Percentiles rank a stretch among this genome's conserved stretches.
phyloP scores from a whole-genome alignment of 2,329 filamentous ascomycete species.

The Metarhizium robertsii region DNA sequence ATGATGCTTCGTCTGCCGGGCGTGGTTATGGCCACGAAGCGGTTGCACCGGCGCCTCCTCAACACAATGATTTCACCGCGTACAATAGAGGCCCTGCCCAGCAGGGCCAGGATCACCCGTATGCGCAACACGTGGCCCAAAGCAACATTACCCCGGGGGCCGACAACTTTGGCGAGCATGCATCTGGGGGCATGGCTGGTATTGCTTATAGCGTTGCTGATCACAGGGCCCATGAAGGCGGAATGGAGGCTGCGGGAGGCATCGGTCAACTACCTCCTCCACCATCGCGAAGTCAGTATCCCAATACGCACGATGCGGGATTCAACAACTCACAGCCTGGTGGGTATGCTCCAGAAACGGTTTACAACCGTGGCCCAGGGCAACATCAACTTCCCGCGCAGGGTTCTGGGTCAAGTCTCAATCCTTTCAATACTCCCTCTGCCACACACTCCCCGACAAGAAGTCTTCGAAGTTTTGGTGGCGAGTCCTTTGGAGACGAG shows the following conservation, averaged over 20 bases:
- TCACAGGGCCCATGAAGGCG: constrained; percentile 54
- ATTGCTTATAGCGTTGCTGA: constrained; percentile 59
- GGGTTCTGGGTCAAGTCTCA: constrained; percentile 34
- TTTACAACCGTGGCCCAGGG: background rate
- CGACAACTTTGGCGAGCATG: constrained; percentile 56
- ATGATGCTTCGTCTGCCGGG: background rate
- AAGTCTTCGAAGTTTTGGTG: constrained; percentile 35
- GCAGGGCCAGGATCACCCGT: constrained; percentile 15
- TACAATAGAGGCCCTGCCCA: constrained; percentile 10
- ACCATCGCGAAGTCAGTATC: constrained; percentile 23
- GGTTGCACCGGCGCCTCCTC: constrained; percentile 1
- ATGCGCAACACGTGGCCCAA: constrained; percentile 12
- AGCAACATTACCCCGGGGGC: constrained; percentile 48
- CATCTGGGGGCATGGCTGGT: constrained; percentile 57
- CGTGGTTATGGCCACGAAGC: background rate
- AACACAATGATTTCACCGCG: constrained; percentile 15
- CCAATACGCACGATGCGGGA: constrained; percentile 7
- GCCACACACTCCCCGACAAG: constrained; percentile 35
- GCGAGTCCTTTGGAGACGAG: constrained; percentile 48
- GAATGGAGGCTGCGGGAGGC: constrained; percentile 49
- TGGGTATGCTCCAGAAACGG: constrained; percentile 11
- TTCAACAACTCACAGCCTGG: constrained; percentile 12
- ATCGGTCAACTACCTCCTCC: constrained; percentile 26
- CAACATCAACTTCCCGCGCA: constrained; percentile 19
- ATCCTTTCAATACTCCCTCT: constrained; percentile 26